Base-by-base conservation (phyloP, 306 rosid species). In the Pterocarpus macrocarpus region DNA sequence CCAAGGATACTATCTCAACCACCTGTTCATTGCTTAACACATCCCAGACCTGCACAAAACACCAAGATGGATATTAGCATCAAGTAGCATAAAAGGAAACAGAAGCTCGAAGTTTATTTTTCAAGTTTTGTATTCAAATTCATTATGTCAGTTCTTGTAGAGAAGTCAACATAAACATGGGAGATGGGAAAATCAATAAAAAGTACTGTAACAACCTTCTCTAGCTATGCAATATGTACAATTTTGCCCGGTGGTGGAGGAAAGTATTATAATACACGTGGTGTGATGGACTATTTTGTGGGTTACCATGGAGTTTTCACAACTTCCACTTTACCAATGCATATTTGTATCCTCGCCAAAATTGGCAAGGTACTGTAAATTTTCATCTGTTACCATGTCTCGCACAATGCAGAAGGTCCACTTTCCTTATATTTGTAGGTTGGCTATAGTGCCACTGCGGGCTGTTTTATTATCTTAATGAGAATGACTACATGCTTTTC, bases 1-100 rank as follows among this genome's bases (percentile, higher is more conserved):
- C 90, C 9, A 90, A 83, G 57, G 94, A 86, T 55, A 96, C 92
- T 85, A 93, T 96, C 74, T 90, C 92, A 17, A 96, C 98, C 71
- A 96, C 99, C 88, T 93, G 97, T 80, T 91, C 97, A 80, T 96
- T 96, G 89, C 94, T 93, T 73, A 96, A 85, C 81, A 93, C 99
- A 84, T 96, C 99, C 99, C 99, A 96, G 0, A 93, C 91, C 99
- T 96, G 86, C 43, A 83, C 52, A 55, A 34, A 28, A 58, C 62
- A 78, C 47, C 12, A 33, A 70, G 41, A 47, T 61, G 71, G 56
- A 65, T 5, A 7, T 4, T 41, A 16, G 49, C 58, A 30, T 68
- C 81, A 43, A 68, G 47, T 57, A 39, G 15, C 15, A 11, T 17
- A 49, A 22, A 49, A 35, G 10, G 43, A 63, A 71, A 17, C 38